Percentiles rank a stretch among this genome's conserved stretches.
Evolutionary conservation across 805 yeast genomes (phyloP).

Genomic region (Candida chauliodis): DNA sequence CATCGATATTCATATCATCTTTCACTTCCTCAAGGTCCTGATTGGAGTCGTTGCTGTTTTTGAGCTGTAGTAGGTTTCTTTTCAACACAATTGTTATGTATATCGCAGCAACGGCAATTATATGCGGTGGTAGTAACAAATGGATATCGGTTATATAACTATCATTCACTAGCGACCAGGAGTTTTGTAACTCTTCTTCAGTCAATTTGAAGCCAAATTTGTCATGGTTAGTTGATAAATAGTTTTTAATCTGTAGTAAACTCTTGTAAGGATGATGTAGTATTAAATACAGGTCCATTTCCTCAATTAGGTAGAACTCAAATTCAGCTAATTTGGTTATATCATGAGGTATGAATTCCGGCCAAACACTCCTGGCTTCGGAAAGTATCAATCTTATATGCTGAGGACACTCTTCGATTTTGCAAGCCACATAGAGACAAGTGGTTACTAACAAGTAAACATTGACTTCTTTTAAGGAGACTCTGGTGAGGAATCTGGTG

Average conservation of each 20-base stretch:
- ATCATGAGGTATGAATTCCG: slow-evolving; percentile 90
- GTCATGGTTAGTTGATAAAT: slow-evolving; percentile 31
- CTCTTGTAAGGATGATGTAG: slow-evolving; percentile 75
- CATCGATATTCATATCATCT: slow-evolving; percentile 32
- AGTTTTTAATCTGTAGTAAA: slow-evolving; percentile 48
- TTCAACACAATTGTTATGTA: slow-evolving; percentile 69
- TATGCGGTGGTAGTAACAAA: slow-evolving; percentile 82
- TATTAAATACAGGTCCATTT: slow-evolving; percentile 67
- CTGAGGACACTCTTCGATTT: slow-evolving; percentile 93
- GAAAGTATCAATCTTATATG: slow-evolving; percentile 79
- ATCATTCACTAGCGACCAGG: slow-evolving; percentile 90
- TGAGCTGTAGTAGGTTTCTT: slow-evolving; percentile 25
- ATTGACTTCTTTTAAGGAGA: slow-evolving; percentile 76
- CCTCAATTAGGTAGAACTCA: slow-evolving; percentile 91
- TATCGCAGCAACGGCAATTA: slow-evolving; percentile 77
- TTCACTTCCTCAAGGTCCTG: slow-evolving; percentile 10
- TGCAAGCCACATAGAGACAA: slow-evolving; percentile 84
- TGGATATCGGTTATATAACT: slow-evolving; percentile 85
- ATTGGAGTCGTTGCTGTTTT: slow-evolving; percentile 11
- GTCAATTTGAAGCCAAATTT: slow-evolving; percentile 35
- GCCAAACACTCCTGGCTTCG: slow-evolving; percentile 91
- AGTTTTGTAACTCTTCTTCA: slow-evolving; percentile 71
- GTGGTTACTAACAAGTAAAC: slow-evolving; percentile 78
- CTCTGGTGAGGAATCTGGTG: slow-evolving; percentile 70
- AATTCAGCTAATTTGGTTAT: slow-evolving; percentile 90